Evolutionary conservation across 768 basidiomycete genomes (phyloP), one percentile per base, ranked within the genome.

Genomic region (Xerocomellus chrysenteron): DNA sequence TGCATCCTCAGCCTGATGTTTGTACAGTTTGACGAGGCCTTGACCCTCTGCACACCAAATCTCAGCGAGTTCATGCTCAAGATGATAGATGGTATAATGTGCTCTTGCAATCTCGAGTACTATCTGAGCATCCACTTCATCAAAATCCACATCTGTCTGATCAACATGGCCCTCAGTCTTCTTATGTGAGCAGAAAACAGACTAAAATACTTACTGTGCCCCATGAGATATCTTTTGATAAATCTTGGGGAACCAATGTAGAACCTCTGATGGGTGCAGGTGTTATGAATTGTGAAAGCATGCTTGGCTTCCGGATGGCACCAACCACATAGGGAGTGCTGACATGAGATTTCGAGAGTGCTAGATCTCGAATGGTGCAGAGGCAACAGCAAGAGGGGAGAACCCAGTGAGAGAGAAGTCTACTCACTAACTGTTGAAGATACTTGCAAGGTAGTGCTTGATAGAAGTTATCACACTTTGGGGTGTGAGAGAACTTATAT

Each of bases 1-100:
- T 7, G 36, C 5, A 3, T 9, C 35, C n/a, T 45, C 26, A 3
- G 11, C n/a, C 12, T 5, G 12, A 37, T 53, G 36, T 12, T 44
- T 53, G 26, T 53, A 53, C 44, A 53, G 35, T 5, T 13, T 46
- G 10, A 12, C 4, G 10, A 53, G 44, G 35, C 17, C 19, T 0
- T 7, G 39, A 21, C 35, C 30, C 17, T 53, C 44, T 5, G 5
- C 5, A 28, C 35, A 46, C 9, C 16, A 1, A 1, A 10, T 35
- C 26, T 53, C 16, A 30, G 52, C 36, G 26, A 53, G 52, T 12
- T 53, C 43, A 26, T 53, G 52, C 26, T 53, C 52, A 16, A 53
- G 35, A 21, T 2, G 5, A 16, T 28, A 46, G 52, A 53, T 12
- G 11, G 13, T 6, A 1, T 14, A 3, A 53, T 1, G n/a, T 5